A percentile compares a stretch with the other conserved stretches of the same genome.
These are phyloP conservation scores for Cicer cuneatum DNA, from an alignment of 306 rosid genomes.

Conservation along the genomic window DNA sequence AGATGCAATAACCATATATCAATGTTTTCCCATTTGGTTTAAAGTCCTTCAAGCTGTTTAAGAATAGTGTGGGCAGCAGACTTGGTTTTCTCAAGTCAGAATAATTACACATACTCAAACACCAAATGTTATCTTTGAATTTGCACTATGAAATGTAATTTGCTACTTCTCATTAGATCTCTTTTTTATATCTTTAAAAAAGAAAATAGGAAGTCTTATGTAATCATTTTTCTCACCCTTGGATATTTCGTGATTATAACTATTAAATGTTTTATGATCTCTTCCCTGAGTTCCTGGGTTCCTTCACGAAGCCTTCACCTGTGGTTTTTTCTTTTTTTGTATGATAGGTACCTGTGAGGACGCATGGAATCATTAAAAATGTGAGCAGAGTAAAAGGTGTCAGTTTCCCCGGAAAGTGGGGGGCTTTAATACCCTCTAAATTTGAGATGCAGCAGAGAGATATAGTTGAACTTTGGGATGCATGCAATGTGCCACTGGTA, in stretches of 20 bases:
- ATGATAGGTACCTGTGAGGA: conserved; percentile 49
- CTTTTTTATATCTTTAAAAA: neutral
- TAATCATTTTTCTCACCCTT: neutral
- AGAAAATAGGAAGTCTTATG: conserved; percentile 5
- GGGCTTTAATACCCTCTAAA: conserved; percentile 38
- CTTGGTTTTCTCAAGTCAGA: neutral
- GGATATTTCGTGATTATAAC: conserved; percentile 9
- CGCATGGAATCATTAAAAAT: conserved; percentile 8
- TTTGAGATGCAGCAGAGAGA: conserved; percentile 69
- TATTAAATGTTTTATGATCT: conserved; percentile 9
- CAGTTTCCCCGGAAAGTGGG: conserved; percentile 28
- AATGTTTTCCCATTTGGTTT: neutral
- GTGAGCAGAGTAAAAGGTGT: conserved; percentile 43
- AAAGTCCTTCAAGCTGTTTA: conserved; percentile 2
- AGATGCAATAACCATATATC: conserved; percentile 11
- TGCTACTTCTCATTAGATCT: neutral
- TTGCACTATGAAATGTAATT: conserved; percentile 11
- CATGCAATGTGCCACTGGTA: conserved; percentile 73
- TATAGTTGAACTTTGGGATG: conserved; percentile 79
- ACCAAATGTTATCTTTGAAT: neutral
- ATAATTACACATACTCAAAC: neutral
- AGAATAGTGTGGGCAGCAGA: conserved; percentile 2
- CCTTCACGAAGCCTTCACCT: conserved; percentile 13
- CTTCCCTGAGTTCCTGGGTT: neutral
- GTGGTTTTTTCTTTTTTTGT: conserved; percentile 1